A percentile compares a stretch with the other conserved stretches of the same genome.
These are phyloP conservation scores for Suillus clintonianus DNA, from an alignment of 768 basidiomycete species.

Conservation along the genomic window DNA sequence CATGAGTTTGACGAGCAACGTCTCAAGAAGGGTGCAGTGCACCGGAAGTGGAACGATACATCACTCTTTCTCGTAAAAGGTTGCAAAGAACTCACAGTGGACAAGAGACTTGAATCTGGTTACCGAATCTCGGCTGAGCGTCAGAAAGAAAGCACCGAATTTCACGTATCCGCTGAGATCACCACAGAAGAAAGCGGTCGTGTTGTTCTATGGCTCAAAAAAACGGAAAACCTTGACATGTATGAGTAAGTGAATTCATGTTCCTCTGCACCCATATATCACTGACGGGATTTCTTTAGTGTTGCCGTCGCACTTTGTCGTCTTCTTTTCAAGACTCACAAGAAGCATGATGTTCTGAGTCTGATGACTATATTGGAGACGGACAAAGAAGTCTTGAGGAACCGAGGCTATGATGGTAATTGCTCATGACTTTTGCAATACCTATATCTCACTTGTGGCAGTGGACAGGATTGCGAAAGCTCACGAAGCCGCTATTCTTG, in stretches of 20 bases:
- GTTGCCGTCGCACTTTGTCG: slow-evolving; percentile 81
- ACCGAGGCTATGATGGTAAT: slow-evolving; percentile 80
- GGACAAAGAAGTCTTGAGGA: slow-evolving; percentile 70
- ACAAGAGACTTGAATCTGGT: slow-evolving; percentile 56
- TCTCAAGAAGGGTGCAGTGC: slow-evolving; percentile 48
- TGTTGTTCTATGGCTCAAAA: slow-evolving; percentile 66
- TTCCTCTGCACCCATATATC: not conserved
- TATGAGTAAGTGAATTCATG: slow-evolving; percentile 75
- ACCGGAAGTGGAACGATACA: slow-evolving; percentile 56
- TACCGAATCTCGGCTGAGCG: slow-evolving; percentile 11
- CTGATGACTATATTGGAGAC: slow-evolving; percentile 91
- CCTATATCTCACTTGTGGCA: not conserved
- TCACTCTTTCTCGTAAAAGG: slow-evolving; percentile 64
- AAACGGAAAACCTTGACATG: slow-evolving; percentile 48
- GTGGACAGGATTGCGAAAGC: not conserved
- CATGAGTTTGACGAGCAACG: slow-evolving; percentile 73
- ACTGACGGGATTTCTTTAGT: slow-evolving; percentile 38
- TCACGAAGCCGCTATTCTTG: not conserved
- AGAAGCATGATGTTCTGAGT: slow-evolving; percentile 80
- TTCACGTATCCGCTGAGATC: slow-evolving; percentile 57
- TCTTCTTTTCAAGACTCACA: slow-evolving; percentile 69
- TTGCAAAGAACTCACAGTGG: slow-evolving; percentile 60
- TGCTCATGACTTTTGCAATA: not conserved
- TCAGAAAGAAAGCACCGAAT: slow-evolving; percentile 23
- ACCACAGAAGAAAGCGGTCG: slow-evolving; percentile 44